Evolutionary conservation across 2,329 filamentous ascomycete genomes (phyloP).

Genomic region (Cladosporium sp.): DNA sequence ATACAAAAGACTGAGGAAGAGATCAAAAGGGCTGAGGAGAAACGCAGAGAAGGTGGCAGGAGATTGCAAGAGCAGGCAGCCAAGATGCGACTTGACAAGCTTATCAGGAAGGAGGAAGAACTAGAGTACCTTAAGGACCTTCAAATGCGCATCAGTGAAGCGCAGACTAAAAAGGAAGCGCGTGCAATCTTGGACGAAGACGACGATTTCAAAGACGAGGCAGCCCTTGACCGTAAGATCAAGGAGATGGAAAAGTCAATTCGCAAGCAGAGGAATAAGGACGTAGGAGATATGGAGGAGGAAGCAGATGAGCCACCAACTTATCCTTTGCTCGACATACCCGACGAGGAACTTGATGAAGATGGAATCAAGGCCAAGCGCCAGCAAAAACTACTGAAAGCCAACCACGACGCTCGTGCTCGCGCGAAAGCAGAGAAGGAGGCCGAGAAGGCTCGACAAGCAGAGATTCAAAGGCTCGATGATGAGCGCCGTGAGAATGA

Average conservation of each 20-base stretch:
- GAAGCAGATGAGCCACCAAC: conserved; percentile 76
- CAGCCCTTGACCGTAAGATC: conserved; percentile 75
- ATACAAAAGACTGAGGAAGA: conserved; percentile 93
- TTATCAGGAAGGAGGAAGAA: conserved; percentile 94
- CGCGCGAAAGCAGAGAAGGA: conserved; percentile 97
- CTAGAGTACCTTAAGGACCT: conserved; percentile 89
- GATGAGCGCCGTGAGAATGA: conserved; percentile 78
- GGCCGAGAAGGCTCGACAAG: conserved; percentile 77
- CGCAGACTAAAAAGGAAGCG: conserved; percentile 85
- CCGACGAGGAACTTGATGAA: conserved; percentile 91
- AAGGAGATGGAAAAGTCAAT: conserved; percentile 88
- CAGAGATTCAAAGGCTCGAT: conserved; percentile 79
- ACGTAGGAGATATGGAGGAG: conserved; percentile 76
- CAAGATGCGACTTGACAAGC: conserved; percentile 92
- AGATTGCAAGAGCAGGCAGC: conserved; percentile 92
- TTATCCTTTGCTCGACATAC: conserved; percentile 82
- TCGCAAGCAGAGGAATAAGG: conserved; percentile 85
- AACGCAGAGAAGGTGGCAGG: conserved; percentile 89
- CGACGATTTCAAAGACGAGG: conserved; percentile 89
- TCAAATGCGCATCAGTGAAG: conserved; percentile 61
- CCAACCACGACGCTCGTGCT: conserved; percentile 85
- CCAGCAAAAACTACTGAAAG: conserved; percentile 87
- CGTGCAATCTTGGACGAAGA: conserved; percentile 74
- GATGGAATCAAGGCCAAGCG: conserved; percentile 87
- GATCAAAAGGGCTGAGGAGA: conserved; percentile 81